Evolutionary conservation across 208 protist genomes (phyloP), one percentile per base, ranked within the genome.

Genomic region (Leptomonas seymouri): DNA sequence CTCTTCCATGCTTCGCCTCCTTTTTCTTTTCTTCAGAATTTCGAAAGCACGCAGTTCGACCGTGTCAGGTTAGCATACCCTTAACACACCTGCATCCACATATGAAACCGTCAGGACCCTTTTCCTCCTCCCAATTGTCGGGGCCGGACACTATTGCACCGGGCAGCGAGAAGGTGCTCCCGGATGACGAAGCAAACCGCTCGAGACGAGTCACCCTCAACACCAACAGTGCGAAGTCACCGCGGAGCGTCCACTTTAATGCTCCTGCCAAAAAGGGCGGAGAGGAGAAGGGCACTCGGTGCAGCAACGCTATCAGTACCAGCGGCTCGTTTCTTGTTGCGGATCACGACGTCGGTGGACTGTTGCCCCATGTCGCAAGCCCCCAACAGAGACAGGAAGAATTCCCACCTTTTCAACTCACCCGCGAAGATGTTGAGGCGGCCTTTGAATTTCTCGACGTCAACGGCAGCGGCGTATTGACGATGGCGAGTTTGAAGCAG

Each of bases 361-460:
- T 58, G 7, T 50, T 56, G 8, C 0, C 50, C 0, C 31, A 44
- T 30, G 34, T 58, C 36, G 14, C 50, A 23, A 58, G 28, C 15
- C 28, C 42, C 6, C 11, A 45, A 27, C 42, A 45, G 41, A 36
- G 48, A 15, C 55, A 34, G 18, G 65, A 66, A 20, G 56, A 72
- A 1, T 12, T 69, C 2, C 54, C 57, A 14, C 76, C 71, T 8
- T 91, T 91, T 45, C 41, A 61, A 20, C 83, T 97, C 28, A 91
- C 80, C 1, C 74, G 80, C 20, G 93, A 93, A 0, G 94, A 98
- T 49, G 91, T 98, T 16, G 78, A 86, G 41, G 86, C 89, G 8
- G 96, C 94, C 7, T 98, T 98, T 64, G 79, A 90, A 39, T 98
- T 98, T 62, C 97, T 98, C 69, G 93, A 97, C 74, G 78, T 95